Evolutionary conservation across 139 green algal species (phyloP).

Genomic region (Haematococcus lacustris): DNA sequence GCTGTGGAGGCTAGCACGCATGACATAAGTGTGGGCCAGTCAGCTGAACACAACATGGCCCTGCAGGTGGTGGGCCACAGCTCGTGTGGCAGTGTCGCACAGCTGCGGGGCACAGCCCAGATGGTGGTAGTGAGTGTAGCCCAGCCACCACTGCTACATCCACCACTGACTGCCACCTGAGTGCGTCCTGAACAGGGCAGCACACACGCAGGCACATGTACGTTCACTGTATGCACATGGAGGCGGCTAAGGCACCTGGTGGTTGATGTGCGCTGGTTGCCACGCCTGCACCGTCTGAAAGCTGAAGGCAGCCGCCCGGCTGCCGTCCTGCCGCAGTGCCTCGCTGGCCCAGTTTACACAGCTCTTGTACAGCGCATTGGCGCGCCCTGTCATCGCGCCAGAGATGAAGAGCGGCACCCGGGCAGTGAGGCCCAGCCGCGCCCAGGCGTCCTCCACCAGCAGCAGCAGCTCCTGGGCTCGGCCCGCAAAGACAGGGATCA

Average conservation of each 20-base stretch:
- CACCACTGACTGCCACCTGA: no score
- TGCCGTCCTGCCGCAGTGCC: not conserved
- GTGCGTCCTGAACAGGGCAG: not conserved
- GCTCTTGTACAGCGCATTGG: constrained; percentile 53
- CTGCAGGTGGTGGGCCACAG: no score
- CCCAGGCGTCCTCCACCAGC: constrained; percentile 69
- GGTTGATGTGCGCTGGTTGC: not conserved
- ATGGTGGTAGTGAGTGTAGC: no score
- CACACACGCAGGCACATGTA: not conserved
- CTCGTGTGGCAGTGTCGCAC: no score
- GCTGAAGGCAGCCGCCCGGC: not conserved
- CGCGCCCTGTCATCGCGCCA: constrained; percentile 47
- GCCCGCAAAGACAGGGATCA: constrained; percentile 48
- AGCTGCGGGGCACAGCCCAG: no score
- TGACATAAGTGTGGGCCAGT: no score
- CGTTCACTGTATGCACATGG: no score
- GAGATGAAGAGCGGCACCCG: constrained; percentile 57
- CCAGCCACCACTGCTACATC: no score
- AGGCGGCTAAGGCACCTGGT: no score
- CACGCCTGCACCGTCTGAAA: constrained; percentile 18
- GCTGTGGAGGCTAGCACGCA: no score
- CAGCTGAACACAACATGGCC: no score
- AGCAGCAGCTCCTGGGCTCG: constrained; percentile 62
- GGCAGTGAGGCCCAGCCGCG: constrained; percentile 34
- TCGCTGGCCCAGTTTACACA: constrained; percentile 19